A percentile compares a stretch with the other conserved stretches of the same genome.
phyloP scores from a whole-genome alignment of 768 basidiomycete species.

The Leccinum boreale region DNA sequence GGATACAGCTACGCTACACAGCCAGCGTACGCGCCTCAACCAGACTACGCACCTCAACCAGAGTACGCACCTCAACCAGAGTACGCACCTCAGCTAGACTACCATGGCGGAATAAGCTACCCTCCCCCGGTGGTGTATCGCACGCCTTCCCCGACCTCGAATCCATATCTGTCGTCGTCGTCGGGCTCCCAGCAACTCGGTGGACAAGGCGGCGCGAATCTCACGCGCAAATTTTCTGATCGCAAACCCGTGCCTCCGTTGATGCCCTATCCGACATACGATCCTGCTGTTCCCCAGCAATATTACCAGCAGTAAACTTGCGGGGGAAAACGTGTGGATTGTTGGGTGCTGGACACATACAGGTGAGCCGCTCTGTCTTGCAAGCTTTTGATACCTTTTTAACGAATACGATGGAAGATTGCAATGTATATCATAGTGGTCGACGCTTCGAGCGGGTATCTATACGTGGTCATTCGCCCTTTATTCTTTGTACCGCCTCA shows the following conservation, averaged over 20 bases:
- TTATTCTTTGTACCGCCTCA: not conserved
- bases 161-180: constrained; percentile 12
- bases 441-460: not conserved
- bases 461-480: constrained; percentile 3
- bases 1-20: constrained; percentile 17
- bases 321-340: not conserved
- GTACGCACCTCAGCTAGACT: constrained; percentile 20
- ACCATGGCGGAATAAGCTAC: constrained; percentile 16
- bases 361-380: not conserved
- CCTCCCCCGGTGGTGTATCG: constrained; percentile 7
- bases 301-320: constrained; percentile 6
- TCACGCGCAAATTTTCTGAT: constrained; percentile 34
- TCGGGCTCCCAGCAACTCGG: constrained; percentile 9
- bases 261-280: constrained; percentile 17
- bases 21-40: constrained; percentile 14
- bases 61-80: constrained; percentile 15
- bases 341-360: constrained; percentile 1
- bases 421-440: not conserved
- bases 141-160: constrained; percentile 3
- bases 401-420: not conserved
- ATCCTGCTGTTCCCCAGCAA: constrained; percentile 26
- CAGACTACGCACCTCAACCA: constrained; percentile 16
- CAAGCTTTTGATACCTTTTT: not conserved
- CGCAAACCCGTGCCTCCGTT: constrained; percentile 34
- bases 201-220: constrained; percentile 27